phyloP scores from a whole-genome alignment of 2,329 filamentous ascomycete genomes.

The Fusarium tuaranense region DNA sequence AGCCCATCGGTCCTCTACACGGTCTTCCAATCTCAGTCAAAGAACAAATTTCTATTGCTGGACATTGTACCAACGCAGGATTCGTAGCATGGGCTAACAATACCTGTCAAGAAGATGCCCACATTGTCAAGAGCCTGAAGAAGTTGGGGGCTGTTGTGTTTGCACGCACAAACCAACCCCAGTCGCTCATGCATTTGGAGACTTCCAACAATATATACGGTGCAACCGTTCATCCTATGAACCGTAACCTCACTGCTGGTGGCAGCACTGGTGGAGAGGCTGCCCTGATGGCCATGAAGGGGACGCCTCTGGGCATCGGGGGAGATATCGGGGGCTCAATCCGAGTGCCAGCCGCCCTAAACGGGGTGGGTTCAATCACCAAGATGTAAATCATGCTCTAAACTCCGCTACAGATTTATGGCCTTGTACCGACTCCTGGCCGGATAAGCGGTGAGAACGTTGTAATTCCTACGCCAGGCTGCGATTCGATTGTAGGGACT shows the following conservation, averaged over 20 bases:
- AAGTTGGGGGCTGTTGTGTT: conserved; percentile 7
- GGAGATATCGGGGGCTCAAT: neutral
- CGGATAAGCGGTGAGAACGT: neutral
- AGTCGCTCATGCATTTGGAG: conserved; percentile 10
- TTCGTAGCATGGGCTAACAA: neutral
- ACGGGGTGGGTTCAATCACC: neutral
- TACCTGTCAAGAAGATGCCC: neutral
- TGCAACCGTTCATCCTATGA: neutral
- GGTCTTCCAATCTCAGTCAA: conserved; percentile 3
- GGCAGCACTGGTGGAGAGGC: neutral
- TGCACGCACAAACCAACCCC: conserved; percentile 7
- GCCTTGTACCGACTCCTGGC: neutral
- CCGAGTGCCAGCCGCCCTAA: neutral
- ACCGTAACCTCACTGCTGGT: neutral
- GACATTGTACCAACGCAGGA: neutral
- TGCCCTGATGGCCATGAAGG: neutral
- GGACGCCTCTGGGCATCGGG: neutral
- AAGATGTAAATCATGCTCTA: neutral
- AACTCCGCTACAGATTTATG: neutral
- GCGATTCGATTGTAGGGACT: neutral
- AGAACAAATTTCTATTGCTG: neutral
- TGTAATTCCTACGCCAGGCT: neutral
- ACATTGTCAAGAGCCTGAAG: conserved; percentile 2
- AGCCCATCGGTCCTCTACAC: conserved; percentile 2
- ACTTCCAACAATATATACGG: neutral